Evolutionary conservation across 495 filamentous ascomycete species (phyloP), one percentile per base, ranked within the genome.

Genomic region (Hypoxylon lienhwacheense): DNA sequence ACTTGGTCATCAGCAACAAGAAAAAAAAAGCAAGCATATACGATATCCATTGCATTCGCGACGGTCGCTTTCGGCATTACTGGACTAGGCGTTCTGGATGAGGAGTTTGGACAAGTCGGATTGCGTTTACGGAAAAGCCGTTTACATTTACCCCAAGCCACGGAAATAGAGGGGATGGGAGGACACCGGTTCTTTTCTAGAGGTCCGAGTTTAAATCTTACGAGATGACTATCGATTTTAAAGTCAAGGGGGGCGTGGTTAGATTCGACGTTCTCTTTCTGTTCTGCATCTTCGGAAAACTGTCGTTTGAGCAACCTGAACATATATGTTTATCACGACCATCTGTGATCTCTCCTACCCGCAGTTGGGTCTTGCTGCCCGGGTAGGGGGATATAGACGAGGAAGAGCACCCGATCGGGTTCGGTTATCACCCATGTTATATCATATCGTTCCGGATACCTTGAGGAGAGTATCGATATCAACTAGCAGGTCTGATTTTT

Each of bases 1-100:
- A 33, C 14, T 22, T 19, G 16, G 34, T 28, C 44, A 31, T 36
- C 17, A 25, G 15, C 39, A 41, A 47, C 41, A 41, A 25, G 17
- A 55, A 34, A 6, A 20, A 55, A 42, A 60, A 55, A 42, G 55
- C 40, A 16, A 51, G 29, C 51, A 61, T 61, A 59, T 11, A 61
- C 47, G 51, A 61, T 51, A 55, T 61, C 51, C 58, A 51, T 55
- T 52, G 58, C 58, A 55, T 61, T 61, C 51, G 47, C 35, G 51
- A 55, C 46, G 36, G 43, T 55, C 51, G 45, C 28, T 55, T 41
- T 36, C 20, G 14, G 58, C 47, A 55, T 55, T 21, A 28, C 53
- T 52, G 34, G 32, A 32, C 11, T 8, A 25, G 58, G 58, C 58
- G 58, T 61, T 55, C 47, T 19, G 37, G 46, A 47, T 26, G 17